Evolutionary conservation across 2,329 filamentous ascomycete species (phyloP).

Genomic region (Coniochaeta prunicola): DNA sequence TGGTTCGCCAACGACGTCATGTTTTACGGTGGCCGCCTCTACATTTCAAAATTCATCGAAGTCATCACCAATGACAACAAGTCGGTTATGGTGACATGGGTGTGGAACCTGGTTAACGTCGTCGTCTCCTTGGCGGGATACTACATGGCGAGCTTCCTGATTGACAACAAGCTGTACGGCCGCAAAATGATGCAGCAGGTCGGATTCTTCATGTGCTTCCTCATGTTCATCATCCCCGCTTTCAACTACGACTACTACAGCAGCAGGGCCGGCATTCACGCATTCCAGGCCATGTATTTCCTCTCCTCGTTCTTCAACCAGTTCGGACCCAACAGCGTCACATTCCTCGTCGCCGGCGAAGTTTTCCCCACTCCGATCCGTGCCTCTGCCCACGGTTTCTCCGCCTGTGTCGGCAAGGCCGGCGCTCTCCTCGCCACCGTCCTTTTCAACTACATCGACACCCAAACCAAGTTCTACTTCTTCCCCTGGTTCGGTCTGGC

Average conservation of each 20-base stretch:
- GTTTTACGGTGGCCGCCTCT: conserved; percentile 99
- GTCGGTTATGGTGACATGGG: conserved; percentile 80
- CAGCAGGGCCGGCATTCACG: conserved; percentile 60
- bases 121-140: conserved; percentile 81
- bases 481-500: conserved; percentile 92
- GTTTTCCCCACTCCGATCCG: conserved; percentile 94
- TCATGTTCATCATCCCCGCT: conserved; percentile 86
- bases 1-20: conserved; percentile 99
- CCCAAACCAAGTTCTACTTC: conserved; percentile 78
- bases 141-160: conserved; percentile 80
- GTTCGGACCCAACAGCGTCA: conserved; percentile 93
- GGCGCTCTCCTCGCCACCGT: conserved; percentile 83
- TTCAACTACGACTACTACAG: conserved; percentile 86
- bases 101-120: conserved; percentile 89
- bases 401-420: conserved; percentile 83
- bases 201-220: conserved; percentile 87
- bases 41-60: conserved; percentile 83
- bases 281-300: conserved; percentile 99
- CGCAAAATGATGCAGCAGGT: conserved; percentile 95
- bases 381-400: conserved; percentile 89
- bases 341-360: conserved; percentile 92
- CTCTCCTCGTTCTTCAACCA: conserved; percentile 98
- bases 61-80: conserved; percentile 64
- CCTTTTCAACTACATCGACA: conserved; percentile 90
- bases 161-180: conserved; percentile 95